Conservation (phyloP, 2,329 filamentous ascomycete species). For the Mycosphaerella sp. region DNA sequence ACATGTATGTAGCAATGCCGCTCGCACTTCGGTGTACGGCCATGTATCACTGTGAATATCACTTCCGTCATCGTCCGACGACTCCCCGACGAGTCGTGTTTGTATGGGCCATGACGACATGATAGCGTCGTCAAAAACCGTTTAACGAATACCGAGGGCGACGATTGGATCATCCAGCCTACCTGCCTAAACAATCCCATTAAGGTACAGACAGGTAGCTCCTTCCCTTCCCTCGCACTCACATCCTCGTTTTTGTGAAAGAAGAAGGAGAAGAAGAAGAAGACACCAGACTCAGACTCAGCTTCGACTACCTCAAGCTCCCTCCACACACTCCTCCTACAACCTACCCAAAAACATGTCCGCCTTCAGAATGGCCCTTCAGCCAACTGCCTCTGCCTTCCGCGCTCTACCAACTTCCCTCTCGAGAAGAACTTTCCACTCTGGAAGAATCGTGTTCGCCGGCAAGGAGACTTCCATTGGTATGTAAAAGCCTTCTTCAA, state of each 20-base stretch:
- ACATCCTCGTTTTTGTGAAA: too few relatives aligned
- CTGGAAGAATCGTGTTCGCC: constrained; percentile 32
- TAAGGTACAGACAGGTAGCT: too few relatives aligned
- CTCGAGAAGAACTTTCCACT: constrained; percentile 33
- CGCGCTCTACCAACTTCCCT: constrained; percentile 1
- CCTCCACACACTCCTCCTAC: too few relatives aligned
- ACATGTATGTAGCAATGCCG: too few relatives aligned
- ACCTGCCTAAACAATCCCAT: background rate
- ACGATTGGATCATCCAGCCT: background rate
- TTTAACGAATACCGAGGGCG: constrained; percentile 3
- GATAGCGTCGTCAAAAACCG: background rate
- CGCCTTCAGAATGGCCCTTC: background rate
- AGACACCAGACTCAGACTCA: background rate
- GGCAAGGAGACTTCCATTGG: constrained; percentile 43
- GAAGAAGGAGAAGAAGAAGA: background rate
- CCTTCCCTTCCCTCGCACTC: background rate
- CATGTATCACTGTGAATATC: too few relatives aligned
- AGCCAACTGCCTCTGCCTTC: constrained; percentile 7
- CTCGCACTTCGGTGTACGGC: too few relatives aligned
- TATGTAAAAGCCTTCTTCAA: constrained; percentile 27
- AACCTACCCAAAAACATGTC: background rate
- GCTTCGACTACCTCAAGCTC: background rate
- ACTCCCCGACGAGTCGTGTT: background rate
- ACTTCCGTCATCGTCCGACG: background rate
- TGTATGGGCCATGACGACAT: background rate